Evolutionary conservation across 305 asterid genomes (phyloP).

Genomic region (Plantago lanceolata): DNA sequence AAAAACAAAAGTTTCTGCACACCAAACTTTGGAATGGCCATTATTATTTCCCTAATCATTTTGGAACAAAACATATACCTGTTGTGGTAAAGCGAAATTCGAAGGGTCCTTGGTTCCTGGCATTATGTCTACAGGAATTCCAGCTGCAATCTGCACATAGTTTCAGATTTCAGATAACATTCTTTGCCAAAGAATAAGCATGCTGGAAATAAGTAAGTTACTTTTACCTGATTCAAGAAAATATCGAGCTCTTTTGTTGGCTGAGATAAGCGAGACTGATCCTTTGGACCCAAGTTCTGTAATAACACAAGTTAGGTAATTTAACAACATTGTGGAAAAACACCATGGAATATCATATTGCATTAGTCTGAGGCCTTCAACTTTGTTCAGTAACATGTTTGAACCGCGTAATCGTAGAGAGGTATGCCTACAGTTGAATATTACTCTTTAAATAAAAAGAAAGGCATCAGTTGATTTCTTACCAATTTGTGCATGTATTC

Average conservation of each 20-base stretch:
- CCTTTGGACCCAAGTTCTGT: conserved; percentile 77
- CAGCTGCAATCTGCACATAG: conserved; percentile 66
- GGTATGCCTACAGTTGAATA: too few species aligned
- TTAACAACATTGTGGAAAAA: neutral
- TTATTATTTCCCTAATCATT: neutral
- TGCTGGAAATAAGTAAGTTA: conserved; percentile 10
- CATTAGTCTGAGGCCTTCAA: too few species aligned
- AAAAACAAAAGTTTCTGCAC: neutral
- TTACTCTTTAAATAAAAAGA: too few species aligned
- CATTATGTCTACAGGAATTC: conserved; percentile 81
- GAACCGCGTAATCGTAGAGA: too few species aligned
- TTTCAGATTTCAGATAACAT: conserved; percentile 22
- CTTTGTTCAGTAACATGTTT: too few species aligned
- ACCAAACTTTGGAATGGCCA: neutral
- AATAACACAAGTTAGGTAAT: conserved; percentile 19
- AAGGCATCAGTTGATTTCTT: too few species aligned
- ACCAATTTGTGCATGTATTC: too few species aligned
- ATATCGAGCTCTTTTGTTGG: conserved; percentile 92
- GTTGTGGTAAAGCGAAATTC: conserved; percentile 84
- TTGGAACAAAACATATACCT: conserved; percentile 42
- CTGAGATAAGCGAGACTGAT: conserved; percentile 69
- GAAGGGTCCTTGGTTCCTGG: conserved; percentile 90
- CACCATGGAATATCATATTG: neutral
- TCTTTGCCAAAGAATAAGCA: conserved; percentile 16
- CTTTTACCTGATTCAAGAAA: conserved; percentile 69